Conservation (phyloP, 2,329 filamentous ascomycete species). For the Clonostachys chloroleuca region DNA sequence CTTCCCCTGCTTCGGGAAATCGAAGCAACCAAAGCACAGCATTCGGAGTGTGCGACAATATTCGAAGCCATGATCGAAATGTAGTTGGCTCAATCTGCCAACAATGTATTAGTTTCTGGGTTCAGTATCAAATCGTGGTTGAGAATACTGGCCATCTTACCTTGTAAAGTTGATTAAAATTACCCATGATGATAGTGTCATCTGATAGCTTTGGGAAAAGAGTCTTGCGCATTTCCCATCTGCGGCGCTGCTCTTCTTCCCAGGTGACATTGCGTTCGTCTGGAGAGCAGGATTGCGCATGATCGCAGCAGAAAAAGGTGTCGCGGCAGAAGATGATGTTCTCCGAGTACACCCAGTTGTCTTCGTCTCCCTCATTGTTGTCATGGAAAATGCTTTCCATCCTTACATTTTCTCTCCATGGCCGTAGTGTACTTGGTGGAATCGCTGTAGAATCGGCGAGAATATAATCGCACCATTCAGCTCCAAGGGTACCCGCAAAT, state of each 20-base stretch:
- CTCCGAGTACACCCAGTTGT: constrained; percentile 92
- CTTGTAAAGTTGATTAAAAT: constrained; percentile 99
- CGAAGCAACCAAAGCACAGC: constrained; percentile 93
- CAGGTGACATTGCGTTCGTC: constrained; percentile 66
- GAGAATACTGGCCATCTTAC: constrained; percentile 39
- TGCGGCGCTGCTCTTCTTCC: constrained; percentile 74
- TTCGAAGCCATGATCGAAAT: constrained; percentile 92
- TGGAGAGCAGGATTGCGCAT: constrained; percentile 81
- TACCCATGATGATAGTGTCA: constrained; percentile 85
- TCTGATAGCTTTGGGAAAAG: constrained; percentile 81
- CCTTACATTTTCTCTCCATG: constrained; percentile 69
- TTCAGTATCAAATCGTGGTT: too few species aligned
- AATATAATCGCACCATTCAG: constrained; percentile 98
- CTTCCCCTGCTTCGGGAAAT: constrained; percentile 90
- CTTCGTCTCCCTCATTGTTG: constrained; percentile 63
- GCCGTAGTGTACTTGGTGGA: constrained; percentile 74
- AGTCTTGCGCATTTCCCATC: constrained; percentile 92
- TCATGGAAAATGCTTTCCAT: constrained; percentile 65
- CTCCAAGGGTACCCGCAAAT: constrained; percentile 90
- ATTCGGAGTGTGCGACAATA: constrained; percentile 79
- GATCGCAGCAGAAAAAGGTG: constrained; percentile 98
- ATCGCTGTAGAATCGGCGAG: constrained; percentile 86
- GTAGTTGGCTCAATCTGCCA: constrained; percentile 89
- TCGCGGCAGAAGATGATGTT: constrained; percentile 93
- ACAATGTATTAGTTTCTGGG: neutral